These are phyloP conservation scores for Tetracentron sinense DNA, from an alignment of 164 flowering plant genomes.

Conservation along the genomic window DNA sequence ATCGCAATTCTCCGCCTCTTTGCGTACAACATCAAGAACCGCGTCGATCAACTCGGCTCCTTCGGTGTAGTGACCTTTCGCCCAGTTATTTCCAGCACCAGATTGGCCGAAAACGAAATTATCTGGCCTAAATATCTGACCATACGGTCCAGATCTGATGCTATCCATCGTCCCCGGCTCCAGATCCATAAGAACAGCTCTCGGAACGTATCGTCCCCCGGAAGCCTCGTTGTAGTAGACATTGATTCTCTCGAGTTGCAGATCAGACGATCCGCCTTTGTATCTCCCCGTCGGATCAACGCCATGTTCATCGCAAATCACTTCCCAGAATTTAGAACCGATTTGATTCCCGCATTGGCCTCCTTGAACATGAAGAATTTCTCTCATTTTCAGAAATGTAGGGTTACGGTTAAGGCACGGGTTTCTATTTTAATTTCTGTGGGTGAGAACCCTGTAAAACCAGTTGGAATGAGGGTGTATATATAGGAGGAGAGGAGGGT, in stretches of 20 bases:
- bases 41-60: conserved; percentile 23
- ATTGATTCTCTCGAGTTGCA: conserved; percentile 20
- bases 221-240: conserved; percentile 20
- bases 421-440: too few relatives aligned
- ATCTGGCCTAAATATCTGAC: conserved; percentile 16
- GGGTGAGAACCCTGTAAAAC: background rate
- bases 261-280: conserved; percentile 3
- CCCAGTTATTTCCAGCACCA: background rate
- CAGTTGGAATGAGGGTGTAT: background rate
- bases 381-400: conserved; percentile 14
- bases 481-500: background rate
- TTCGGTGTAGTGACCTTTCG: conserved; percentile 16
- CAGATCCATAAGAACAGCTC: conserved; percentile 21
- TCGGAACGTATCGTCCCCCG: conserved; percentile 16
- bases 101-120: background rate
- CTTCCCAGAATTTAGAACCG: background rate
- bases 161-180: conserved; percentile 20
- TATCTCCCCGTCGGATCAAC: conserved; percentile 14
- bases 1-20: conserved; percentile 16
- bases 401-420: conserved; percentile 1
- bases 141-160: conserved; percentile 19
- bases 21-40: conserved; percentile 19
- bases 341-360: conserved; percentile 18
- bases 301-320: background rate
- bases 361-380: conserved; percentile 21